Evolutionary conservation across 2,329 filamentous ascomycete genomes (phyloP), one percentile per base, ranked within the genome.

Genomic region (Epichloe bromicola): DNA sequence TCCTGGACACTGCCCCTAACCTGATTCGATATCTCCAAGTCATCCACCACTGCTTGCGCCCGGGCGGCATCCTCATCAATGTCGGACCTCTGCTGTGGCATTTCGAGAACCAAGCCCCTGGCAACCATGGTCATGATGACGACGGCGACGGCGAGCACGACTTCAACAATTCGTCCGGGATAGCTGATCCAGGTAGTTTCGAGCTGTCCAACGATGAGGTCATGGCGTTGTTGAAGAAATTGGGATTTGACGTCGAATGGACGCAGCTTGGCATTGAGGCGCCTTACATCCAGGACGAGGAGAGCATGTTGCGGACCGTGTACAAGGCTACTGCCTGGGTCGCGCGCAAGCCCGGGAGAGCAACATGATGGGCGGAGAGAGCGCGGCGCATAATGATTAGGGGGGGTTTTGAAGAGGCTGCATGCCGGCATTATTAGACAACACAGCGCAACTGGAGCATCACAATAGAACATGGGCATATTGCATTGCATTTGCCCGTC

Each of bases 1-100:
- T 98, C 71, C 84, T 98, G 52, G 94, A 98, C 65, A 98, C 93
- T 1, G 93, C 93, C 2, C 90, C 91, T 1, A 97, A 98, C 64
- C 65, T 96, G 34, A 85, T 97, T 50, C 80, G 85, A 2, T 98
- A 98, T 63, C 79, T 98, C 36, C 83, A 95, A 63, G 83, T 89
- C 2, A 86, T 97, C 50, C 72, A 71, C 41, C 79, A 86, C 62
- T 94, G 90, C 61, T 75, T 98, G 47, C 81, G 78, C 57, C 74
- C 80, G 0, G 86, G 85, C 26, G 93, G 93, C 0, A 61, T 95
- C 4, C 86, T 95, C 73, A 78, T 95, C 62, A 98, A 98, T 61
- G 72, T 95, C 23, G 93, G 93, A 0, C 93, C 93, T 1, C 69
- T 98, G 50, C 72, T 97, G 40, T 98, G 93, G 93, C 94, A 98